Percentiles rank a stretch among this genome's conserved stretches.
phyloP scores from a whole-genome alignment of 805 yeast species.

The Hanseniaspora clermontiae region DNA sequence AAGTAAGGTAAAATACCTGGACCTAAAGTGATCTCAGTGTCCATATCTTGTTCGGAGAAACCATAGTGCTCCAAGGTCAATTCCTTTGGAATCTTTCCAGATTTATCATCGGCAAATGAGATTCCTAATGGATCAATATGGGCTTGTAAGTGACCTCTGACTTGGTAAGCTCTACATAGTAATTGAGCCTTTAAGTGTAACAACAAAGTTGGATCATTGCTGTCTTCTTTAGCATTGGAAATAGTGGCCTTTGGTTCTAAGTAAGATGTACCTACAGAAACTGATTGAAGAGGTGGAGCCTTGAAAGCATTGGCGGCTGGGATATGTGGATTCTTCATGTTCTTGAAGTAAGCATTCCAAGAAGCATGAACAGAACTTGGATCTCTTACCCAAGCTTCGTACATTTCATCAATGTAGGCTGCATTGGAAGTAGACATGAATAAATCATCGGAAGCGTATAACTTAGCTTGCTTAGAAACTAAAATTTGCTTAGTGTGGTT shows the following conservation, averaged over 20 bases:
- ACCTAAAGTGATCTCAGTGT: constrained; percentile 76
- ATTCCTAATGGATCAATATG: constrained; percentile 90
- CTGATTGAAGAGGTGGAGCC: constrained; percentile 67
- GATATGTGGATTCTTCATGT: constrained; percentile 58
- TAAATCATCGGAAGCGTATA: constrained; percentile 35
- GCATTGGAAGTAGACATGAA: constrained; percentile 79
- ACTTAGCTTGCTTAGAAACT: neutral
- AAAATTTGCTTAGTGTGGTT: neutral
- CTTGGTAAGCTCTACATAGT: constrained; percentile 96
- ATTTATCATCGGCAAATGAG: constrained; percentile 58
- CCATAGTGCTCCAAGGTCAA: constrained; percentile 86
- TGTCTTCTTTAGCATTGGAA: constrained; percentile 26
- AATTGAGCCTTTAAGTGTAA: constrained; percentile 91
- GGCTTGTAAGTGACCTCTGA: constrained; percentile 94
- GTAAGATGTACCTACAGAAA: constrained; percentile 17
- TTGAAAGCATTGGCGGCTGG: constrained; percentile 65
- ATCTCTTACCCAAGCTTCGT: constrained; percentile 82
- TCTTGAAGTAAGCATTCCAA: constrained; percentile 94
- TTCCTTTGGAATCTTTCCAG: constrained; percentile 57
- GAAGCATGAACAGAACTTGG: constrained; percentile 86
- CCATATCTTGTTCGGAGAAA: constrained; percentile 74
- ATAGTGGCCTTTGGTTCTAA: constrained; percentile 19
- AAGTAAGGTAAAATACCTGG: constrained; percentile 96
- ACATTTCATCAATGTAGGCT: constrained; percentile 94
- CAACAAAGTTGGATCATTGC: constrained; percentile 47